Conservation (phyloP, 2,329 filamentous ascomycete genomes). For the Calonectria leucothoes region DNA sequence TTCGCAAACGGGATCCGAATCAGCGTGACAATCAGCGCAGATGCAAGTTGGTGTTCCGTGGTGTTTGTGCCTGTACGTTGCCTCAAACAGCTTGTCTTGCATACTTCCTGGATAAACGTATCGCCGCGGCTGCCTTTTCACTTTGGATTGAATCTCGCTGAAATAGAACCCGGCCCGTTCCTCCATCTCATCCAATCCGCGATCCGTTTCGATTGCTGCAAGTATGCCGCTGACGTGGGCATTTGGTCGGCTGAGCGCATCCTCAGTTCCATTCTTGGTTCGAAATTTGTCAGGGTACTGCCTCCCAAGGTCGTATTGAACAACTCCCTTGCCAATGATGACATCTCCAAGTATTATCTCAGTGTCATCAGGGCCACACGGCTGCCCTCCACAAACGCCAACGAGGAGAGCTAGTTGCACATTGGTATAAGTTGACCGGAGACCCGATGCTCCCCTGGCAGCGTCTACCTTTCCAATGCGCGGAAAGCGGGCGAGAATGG, state of each 20-base stretch:
- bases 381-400: conserved; percentile 55
- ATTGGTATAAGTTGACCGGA: conserved; percentile 47
- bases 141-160: background rate
- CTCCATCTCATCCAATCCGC: background rate
- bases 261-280: conserved; percentile 36
- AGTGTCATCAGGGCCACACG: conserved; percentile 25
- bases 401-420: conserved; percentile 51
- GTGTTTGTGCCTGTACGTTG: conserved; percentile 14
- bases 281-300: conserved; percentile 34
- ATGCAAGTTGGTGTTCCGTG: background rate
- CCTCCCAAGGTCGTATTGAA: conserved; percentile 43
- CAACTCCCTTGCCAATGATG: conserved; percentile 41
- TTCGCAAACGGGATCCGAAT: background rate
- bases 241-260: conserved; percentile 31
- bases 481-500: conserved; percentile 43
- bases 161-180: background rate
- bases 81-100: conserved; percentile 39
- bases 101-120: conserved; percentile 38
- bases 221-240: background rate
- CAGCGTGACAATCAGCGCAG: background rate
- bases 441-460: conserved; percentile 35
- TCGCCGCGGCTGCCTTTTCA: background rate
- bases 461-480: conserved; percentile 44
- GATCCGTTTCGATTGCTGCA: background rate
- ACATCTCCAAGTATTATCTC: conserved; percentile 48